Evolutionary conservation across 1,284 basidiomycete genomes (phyloP).

Genomic region (Irpex lacteus): DNA sequence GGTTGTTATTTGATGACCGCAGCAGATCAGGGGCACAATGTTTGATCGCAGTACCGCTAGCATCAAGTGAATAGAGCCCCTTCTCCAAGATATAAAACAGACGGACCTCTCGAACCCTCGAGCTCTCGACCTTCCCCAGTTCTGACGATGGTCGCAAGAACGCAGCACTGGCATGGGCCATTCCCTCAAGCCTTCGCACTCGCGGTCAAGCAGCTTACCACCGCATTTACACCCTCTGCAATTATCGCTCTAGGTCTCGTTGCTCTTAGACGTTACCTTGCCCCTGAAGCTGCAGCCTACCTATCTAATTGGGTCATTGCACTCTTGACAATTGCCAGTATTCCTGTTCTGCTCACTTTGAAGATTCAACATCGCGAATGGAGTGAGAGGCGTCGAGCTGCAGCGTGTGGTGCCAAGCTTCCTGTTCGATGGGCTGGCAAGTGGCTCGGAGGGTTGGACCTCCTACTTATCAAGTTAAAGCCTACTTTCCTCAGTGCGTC

Average conservation of each 20-base stretch:
- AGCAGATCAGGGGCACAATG: too few species aligned
- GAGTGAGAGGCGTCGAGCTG: slow-evolving; percentile 13
- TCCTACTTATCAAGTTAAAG: slow-evolving; percentile 12
- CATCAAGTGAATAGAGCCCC: too few species aligned
- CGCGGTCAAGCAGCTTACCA: not conserved
- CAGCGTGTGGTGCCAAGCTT: slow-evolving; percentile 16
- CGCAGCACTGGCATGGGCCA: not conserved
- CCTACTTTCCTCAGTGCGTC: slow-evolving; percentile 19
- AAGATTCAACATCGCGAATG: slow-evolving; percentile 4
- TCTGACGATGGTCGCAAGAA: not conserved
- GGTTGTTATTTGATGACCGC: too few species aligned
- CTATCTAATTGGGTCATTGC: slow-evolving; percentile 10
- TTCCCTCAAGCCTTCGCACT: not conserved
- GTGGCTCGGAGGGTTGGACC: slow-evolving; percentile 17
- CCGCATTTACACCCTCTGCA: not conserved
- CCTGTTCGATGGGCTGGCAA: slow-evolving; percentile 18
- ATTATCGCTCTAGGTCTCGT: not conserved
- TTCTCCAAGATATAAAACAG: too few species aligned
- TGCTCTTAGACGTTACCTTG: not conserved
- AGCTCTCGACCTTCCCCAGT: too few species aligned
- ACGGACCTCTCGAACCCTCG: too few species aligned
- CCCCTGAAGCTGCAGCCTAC: not conserved
- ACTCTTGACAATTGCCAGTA: slow-evolving; percentile 4
- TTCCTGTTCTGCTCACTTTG: slow-evolving; percentile 3
- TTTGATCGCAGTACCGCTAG: too few species aligned